phyloP scores from a whole-genome alignment of 1,139 yeast species.

The Saccharomyces pastorianus region DNA sequence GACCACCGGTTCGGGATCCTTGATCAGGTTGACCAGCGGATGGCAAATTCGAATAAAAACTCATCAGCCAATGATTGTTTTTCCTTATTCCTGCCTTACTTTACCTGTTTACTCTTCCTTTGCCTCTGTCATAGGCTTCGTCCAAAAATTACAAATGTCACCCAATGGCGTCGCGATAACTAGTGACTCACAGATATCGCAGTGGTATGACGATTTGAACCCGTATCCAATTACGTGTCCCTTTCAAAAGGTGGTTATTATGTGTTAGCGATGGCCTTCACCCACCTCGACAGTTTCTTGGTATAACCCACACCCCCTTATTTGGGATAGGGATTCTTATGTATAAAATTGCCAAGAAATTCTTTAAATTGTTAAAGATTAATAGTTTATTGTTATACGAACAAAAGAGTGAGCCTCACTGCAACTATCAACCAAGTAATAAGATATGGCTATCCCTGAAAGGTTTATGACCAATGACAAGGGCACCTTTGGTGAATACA shows the following conservation, averaged over 20 bases:
- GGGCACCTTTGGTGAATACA: slow-evolving; percentile 72
- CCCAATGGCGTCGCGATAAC: neutral
- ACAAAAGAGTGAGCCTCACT: neutral
- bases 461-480: slow-evolving; percentile 39
- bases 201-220: neutral
- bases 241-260: neutral
- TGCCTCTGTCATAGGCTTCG: neutral
- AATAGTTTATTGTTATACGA: neutral
- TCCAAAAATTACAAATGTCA: neutral
- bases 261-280: neutral
- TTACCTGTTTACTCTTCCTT: neutral
- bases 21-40: slow-evolving; percentile 8
- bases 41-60: slow-evolving; percentile 29
- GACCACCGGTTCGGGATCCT: slow-evolving; percentile 5
- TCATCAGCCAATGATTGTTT: slow-evolving; percentile 15
- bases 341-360: neutral
- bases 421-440: neutral
- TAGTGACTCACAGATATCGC: neutral
- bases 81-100: neutral
- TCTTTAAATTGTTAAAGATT: neutral
- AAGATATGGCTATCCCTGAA: slow-evolving; percentile 2
- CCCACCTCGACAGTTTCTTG: neutral
- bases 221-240: neutral
- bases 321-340: too few relatives aligned
- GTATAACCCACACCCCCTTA: neutral